phyloP scores from a whole-genome alignment of 1,139 yeast species.

The Chernovozyma sophiae-reginae region DNA sequence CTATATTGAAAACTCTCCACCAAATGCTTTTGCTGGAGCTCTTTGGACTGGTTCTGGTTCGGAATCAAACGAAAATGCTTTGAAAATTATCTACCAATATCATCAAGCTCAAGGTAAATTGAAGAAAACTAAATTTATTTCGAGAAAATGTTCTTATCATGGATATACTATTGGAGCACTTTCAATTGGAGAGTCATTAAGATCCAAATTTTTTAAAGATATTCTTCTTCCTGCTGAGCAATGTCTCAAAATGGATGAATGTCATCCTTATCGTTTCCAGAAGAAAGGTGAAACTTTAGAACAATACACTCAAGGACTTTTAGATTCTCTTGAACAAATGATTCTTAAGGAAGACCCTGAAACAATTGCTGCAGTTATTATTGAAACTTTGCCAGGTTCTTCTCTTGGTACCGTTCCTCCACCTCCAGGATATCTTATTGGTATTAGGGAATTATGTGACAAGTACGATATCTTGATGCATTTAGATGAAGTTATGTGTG shows the following conservation, averaged over 20 bases:
- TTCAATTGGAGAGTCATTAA: conserved; percentile 42
- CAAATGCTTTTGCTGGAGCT: conserved; percentile 51
- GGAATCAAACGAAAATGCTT: conserved; percentile 57
- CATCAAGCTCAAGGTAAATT: conserved; percentile 48
- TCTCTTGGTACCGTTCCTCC: conserved; percentile 56
- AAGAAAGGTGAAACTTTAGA: conserved; percentile 45
- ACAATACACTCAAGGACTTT: conserved; percentile 43
- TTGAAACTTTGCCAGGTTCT: conserved; percentile 58
- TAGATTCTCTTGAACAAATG: conserved; percentile 45
- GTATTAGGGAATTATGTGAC: conserved; percentile 48
- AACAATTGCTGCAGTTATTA: conserved; percentile 49
- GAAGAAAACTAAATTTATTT: conserved; percentile 47
- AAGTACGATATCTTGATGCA: conserved; percentile 56
- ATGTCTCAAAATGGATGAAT: conserved; percentile 43
- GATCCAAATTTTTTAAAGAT: conserved; percentile 39
- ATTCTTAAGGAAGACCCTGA: conserved; percentile 48
- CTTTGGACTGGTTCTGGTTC: conserved; percentile 59
- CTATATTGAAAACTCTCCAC: conserved; percentile 50
- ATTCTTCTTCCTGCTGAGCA: conserved; percentile 37
- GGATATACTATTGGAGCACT: conserved; percentile 56
- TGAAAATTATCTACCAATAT: conserved; percentile 55
- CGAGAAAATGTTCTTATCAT: conserved; percentile 54
- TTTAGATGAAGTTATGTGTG: conserved; percentile 67
- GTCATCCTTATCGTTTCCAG: conserved; percentile 49
- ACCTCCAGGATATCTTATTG: conserved; percentile 54